Evolutionary conservation across 2,329 filamentous ascomycete species (phyloP).

Genomic region (Massarina eburnea): DNA sequence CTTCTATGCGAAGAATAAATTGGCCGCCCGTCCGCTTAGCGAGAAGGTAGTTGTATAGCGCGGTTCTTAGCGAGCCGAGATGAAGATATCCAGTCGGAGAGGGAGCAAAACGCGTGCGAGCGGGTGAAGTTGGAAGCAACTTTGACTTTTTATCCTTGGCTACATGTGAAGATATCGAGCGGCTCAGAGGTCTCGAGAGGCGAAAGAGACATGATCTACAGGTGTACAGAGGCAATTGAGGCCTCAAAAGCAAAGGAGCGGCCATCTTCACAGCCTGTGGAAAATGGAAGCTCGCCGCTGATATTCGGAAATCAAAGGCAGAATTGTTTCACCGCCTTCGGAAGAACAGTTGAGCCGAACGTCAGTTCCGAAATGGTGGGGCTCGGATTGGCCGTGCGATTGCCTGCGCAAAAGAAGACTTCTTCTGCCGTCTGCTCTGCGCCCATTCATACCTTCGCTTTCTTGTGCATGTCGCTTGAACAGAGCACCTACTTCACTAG

Average conservation of each 20-base stretch:
- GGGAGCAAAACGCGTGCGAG: conserved; percentile 84
- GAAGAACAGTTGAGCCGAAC: conserved; percentile 8
- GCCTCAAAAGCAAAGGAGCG: conserved; percentile 18
- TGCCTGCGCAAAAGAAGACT: background rate
- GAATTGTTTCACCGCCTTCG: conserved; percentile 16
- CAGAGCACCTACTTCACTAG: no score
- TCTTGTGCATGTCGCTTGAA: background rate
- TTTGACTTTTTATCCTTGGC: conserved; percentile 13
- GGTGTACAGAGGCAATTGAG: conserved; percentile 26
- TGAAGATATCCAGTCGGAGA: conserved; percentile 95
- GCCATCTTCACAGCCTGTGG: conserved; percentile 20
- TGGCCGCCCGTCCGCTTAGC: conserved; percentile 84
- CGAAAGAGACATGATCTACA: conserved; percentile 33
- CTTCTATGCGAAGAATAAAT: conserved; percentile 89
- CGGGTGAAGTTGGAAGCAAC: conserved; percentile 32
- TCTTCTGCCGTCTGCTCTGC: conserved; percentile 2
- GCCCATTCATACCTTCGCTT: background rate
- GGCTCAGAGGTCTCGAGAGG: conserved; percentile 17
- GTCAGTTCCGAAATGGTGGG: conserved; percentile 12
- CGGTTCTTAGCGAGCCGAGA: conserved; percentile 86
- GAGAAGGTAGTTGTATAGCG: conserved; percentile 93
- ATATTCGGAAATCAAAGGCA: conserved; percentile 15
- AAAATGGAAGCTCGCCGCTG: background rate
- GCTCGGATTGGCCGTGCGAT: conserved; percentile 3
- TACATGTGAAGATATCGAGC: conserved; percentile 15